These are phyloP conservation scores for Pestalotiopsis sp. DNA, from an alignment of 2,329 filamentous ascomycete genomes.

Conservation along the genomic window DNA sequence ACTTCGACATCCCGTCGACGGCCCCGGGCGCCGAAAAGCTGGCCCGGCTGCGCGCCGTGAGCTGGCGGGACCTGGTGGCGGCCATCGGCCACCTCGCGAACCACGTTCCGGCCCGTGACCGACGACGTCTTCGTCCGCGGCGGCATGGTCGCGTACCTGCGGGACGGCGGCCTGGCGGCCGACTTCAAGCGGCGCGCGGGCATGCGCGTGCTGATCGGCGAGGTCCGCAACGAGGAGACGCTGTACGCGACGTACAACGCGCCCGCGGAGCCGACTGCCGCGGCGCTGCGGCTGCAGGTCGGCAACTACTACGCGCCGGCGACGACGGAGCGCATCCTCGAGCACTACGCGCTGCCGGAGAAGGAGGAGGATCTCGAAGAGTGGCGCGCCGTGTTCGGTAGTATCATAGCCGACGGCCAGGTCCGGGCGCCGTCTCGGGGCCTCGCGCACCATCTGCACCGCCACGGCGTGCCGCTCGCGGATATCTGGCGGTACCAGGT, in stretches of 20 bases:
- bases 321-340: constrained; percentile 36
- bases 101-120: constrained; percentile 47
- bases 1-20: constrained; percentile 26
- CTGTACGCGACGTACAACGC: constrained; percentile 43
- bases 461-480: constrained; percentile 32
- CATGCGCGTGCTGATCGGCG: constrained; percentile 41
- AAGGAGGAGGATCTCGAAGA: constrained; percentile 28
- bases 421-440: constrained; percentile 38
- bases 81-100: constrained; percentile 40
- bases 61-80: constrained; percentile 31
- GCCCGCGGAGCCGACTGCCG: constrained; percentile 31
- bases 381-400: constrained; percentile 40
- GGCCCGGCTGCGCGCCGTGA: constrained; percentile 31
- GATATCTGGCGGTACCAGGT: constrained; percentile 45
- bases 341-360: constrained; percentile 35
- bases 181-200: constrained; percentile 34
- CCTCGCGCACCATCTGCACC: constrained; percentile 29
- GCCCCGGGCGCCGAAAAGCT: constrained; percentile 31
- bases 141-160: constrained; percentile 39
- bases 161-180: constrained; percentile 35
- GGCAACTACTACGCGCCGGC: constrained; percentile 44
- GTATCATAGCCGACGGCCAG: constrained; percentile 41
- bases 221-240: constrained; percentile 45
- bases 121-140: constrained; percentile 41
- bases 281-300: constrained; percentile 37